Base-by-base conservation (phyloP, 305 asterid genomes). In the Coffea humblotiana region DNA sequence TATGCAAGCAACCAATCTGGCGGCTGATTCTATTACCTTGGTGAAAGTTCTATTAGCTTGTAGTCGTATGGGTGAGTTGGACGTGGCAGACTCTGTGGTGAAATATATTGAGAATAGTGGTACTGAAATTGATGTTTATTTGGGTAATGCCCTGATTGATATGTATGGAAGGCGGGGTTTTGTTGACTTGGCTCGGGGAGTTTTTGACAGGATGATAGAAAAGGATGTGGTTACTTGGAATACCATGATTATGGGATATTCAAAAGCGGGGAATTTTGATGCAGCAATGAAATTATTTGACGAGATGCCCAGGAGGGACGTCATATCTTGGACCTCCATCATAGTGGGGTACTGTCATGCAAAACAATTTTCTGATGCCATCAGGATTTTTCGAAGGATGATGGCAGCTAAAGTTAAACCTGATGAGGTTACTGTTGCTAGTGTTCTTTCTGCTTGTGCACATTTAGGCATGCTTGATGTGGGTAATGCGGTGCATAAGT, bases 291-390 rank as follows among this genome's bases (percentile, higher is more conserved):
- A 82, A 49, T 81, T 88, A 49, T 93, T 93, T 54, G 86, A 88
- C 60, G 88, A 86, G 74, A 92, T 89, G 92, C 93, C 92, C 0
- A 76, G 70, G 25, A 90, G 90, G 86, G 98, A 93, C 83, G 89
- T 88, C 80, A 75, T 93, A 82, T 90, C 96, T 48, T 92, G 98
- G 98, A 93, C 98, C 66, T 90, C 93, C 52, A 88, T 92, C 90
- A 92, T 92, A 84, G 87, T 85, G 0, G 92, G 91, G 23, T 91
- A 88, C 81, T 79, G 91, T 71, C 92, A 85, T 69, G 89, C 88
- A 60, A 86, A 81, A 69, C 88, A 67, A 27, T 88, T 88, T 52
- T 74, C 75, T 9, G 89, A 90, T 21, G 93, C 93, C 29, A 80
- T 93, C 65, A 72, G 68, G 80, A 86, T 88, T 75, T 93, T 91